These are phyloP conservation scores for Aspergillus fumigatiaffinis DNA, from an alignment of 2,329 filamentous ascomycete species.

Conservation along the genomic window DNA sequence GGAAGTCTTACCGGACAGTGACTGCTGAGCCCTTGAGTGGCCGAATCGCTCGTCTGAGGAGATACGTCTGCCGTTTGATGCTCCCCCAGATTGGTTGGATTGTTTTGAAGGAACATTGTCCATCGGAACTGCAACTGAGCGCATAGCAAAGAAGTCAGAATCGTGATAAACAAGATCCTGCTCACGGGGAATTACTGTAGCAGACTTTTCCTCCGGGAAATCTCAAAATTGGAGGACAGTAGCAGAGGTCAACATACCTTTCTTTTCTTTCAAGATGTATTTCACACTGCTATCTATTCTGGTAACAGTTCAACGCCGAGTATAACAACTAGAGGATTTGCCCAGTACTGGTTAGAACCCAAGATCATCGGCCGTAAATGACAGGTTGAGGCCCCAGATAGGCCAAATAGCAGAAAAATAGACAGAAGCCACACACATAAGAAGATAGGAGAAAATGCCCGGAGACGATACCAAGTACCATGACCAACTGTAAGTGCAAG, in stretches of 20 bases:
- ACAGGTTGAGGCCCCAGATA: neutral
- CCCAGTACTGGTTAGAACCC: neutral
- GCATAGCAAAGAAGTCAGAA: neutral
- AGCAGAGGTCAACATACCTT: conserved; percentile 6
- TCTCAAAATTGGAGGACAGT: neutral
- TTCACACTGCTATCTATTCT: neutral
- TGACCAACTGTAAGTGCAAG: neutral
- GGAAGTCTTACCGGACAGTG: conserved; percentile 9
- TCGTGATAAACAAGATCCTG: neutral
- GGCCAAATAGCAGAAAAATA: neutral
- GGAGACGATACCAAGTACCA: neutral
- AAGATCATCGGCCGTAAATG: neutral
- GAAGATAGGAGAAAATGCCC: neutral
- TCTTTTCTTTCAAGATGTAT: neutral
- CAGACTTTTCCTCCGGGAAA: neutral
- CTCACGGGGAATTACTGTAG: neutral
- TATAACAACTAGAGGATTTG: neutral
- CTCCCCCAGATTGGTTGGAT: conserved; percentile 3
- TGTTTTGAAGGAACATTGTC: conserved; percentile 8
- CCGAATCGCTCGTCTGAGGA: neutral
- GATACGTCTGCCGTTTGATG: neutral
- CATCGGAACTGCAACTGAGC: conserved; percentile 10
- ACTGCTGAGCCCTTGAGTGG: conserved; percentile 1
- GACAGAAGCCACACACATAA: neutral
- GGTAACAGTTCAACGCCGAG: neutral